These are phyloP conservation scores for Metschnikowia gruessii DNA, from an alignment of 805 yeast genomes.

Conservation along the genomic window DNA sequence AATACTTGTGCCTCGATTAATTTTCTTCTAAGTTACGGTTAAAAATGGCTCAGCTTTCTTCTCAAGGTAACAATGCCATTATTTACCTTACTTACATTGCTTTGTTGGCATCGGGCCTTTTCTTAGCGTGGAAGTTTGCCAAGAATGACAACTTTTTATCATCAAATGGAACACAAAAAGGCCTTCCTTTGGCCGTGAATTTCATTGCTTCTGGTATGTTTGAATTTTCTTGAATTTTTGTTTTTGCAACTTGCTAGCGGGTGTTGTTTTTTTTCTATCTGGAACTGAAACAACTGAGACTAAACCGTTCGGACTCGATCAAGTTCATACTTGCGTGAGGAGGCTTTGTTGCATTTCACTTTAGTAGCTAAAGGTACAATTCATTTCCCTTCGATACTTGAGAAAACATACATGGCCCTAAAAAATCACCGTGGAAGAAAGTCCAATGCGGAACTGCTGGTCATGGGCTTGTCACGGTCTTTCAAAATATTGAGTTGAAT, in stretches of 20 bases:
- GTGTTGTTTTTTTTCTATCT: constrained; percentile 38
- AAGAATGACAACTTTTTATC: constrained; percentile 60
- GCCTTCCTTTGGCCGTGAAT: constrained; percentile 78
- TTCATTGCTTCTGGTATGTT: constrained; percentile 84
- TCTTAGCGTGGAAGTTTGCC: constrained; percentile 54
- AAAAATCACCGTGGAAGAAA: too few species aligned
- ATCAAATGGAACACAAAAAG: constrained; percentile 77
- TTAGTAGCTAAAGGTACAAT: constrained; percentile 1
- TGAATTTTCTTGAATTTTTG: neutral
- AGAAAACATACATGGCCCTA: too few species aligned
- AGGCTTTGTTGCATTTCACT: constrained; percentile 27
- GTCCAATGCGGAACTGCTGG: too few species aligned
- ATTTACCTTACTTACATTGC: constrained; percentile 41
- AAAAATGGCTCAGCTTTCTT: constrained; percentile 16
- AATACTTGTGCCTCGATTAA: too few species aligned
- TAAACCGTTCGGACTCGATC: constrained; percentile 77
- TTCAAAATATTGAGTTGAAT: neutral
- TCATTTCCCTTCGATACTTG: too few species aligned
- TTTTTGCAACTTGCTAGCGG: constrained; percentile 36
- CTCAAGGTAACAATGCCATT: constrained; percentile 41
- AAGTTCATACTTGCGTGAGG: constrained; percentile 84
- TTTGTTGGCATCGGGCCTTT: constrained; percentile 39
- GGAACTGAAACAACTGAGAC: constrained; percentile 54
- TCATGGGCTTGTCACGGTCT: too few species aligned
- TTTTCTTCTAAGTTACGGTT: too few species aligned